Percentiles rank a stretch among this genome's conserved stretches.
These are phyloP conservation scores for Sporothrix pseudoabietina DNA, from an alignment of 2,329 filamentous ascomycete species.

Conservation along the genomic window DNA sequence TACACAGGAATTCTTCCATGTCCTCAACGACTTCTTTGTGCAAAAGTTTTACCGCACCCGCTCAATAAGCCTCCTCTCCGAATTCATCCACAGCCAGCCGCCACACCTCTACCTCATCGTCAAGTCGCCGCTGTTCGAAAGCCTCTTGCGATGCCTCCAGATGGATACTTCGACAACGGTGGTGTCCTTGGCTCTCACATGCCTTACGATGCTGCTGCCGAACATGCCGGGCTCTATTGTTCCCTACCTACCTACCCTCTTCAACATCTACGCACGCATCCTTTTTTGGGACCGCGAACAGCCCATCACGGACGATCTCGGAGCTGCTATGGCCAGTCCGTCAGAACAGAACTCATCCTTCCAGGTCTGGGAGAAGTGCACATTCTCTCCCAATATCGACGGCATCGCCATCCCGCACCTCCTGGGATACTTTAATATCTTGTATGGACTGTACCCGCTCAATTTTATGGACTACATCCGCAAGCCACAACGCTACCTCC, in stretches of 20 bases:
- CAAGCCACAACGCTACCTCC: conserved; percentile 76
- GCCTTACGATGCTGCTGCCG: conserved; percentile 78
- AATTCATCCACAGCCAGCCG: conserved; percentile 75
- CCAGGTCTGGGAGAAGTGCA: conserved; percentile 64
- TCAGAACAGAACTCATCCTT: conserved; percentile 35
- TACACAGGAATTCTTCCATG: conserved; percentile 63
- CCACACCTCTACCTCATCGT: conserved; percentile 75
- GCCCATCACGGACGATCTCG: conserved; percentile 45
- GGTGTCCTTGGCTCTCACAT: conserved; percentile 73
- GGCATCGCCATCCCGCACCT: conserved; percentile 67
- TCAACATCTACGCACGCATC: conserved; percentile 78
- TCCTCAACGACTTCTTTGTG: conserved; percentile 66
- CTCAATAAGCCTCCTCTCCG: conserved; percentile 66
- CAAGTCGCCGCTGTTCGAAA: conserved; percentile 70
- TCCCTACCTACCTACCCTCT: conserved; percentile 69
- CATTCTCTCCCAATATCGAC: conserved; percentile 63
- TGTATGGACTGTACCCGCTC: conserved; percentile 81
- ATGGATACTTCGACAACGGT: conserved; percentile 76
- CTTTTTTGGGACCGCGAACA: conserved; percentile 73
- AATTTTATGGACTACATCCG: conserved; percentile 86
- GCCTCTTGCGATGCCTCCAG: conserved; percentile 73
- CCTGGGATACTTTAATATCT: conserved; percentile 74
- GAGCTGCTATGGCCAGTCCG: background rate
- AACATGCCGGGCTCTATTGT: conserved; percentile 75
- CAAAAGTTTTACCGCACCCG: conserved; percentile 65